phyloP scores from a whole-genome alignment of 2,329 filamentous ascomycete species.

The Calonectria pteridis region DNA sequence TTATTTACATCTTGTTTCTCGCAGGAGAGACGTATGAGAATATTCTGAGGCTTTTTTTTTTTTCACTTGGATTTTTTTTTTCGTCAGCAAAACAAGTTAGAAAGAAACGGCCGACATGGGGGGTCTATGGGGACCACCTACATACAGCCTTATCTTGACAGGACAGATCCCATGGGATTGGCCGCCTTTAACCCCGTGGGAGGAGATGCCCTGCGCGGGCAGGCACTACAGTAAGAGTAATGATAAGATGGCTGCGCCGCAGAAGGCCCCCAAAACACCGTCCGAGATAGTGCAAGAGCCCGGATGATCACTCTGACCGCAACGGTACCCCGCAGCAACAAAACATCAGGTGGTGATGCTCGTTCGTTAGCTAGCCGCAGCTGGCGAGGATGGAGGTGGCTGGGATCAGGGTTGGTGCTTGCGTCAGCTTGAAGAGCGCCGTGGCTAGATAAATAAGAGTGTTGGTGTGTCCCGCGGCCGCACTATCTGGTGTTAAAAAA shows the following conservation, averaged over 20 bases:
- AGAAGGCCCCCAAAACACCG: neutral
- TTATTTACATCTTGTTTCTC: neutral
- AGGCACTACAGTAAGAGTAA: neutral
- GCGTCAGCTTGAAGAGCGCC: neutral
- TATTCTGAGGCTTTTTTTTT: neutral
- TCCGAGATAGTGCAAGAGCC: neutral
- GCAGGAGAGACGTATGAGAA: neutral
- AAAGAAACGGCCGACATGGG: neutral
- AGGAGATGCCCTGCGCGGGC: neutral
- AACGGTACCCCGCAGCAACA: neutral
- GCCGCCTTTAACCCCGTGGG: neutral
- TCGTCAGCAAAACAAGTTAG: neutral
- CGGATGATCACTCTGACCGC: slow-evolving; percentile 4
- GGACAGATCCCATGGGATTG: neutral
- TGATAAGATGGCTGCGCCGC: slow-evolving; percentile 5
- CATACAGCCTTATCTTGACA: slow-evolving; percentile 2
- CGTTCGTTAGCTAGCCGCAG: neutral
- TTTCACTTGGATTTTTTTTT: neutral
- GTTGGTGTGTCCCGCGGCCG: neutral
- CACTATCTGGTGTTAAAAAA: neutral
- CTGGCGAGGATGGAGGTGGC: neutral
- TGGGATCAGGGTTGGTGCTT: neutral
- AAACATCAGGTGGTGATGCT: neutral
- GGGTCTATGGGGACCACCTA: neutral
- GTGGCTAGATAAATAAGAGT: neutral